Base-by-base conservation (phyloP, 306 rosid genomes). In the Lupinus albus region DNA sequence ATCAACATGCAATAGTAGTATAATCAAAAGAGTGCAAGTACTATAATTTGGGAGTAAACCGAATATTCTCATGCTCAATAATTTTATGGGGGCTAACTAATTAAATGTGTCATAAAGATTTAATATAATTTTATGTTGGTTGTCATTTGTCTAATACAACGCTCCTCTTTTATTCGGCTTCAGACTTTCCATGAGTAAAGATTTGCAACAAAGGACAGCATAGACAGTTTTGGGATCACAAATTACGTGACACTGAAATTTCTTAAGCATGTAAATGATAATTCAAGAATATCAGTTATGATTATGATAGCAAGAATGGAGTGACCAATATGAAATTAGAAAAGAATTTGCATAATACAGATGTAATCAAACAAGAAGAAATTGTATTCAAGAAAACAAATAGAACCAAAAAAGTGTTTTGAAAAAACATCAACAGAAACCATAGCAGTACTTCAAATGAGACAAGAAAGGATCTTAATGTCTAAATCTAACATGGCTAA, bases 401-500 rank as follows among this genome's bases (percentile, higher is more conserved):
- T 45, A 11, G 58, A 52, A 61, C 32, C 7, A n/a, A 46, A 76
- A 28, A 30, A 25, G 6, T 11, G 33, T 48, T 66, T 35, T 49
- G 20, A 25, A 39, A 35, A 58, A 61, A 58, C 50, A 70, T 55
- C 63, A 21, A 52, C 48, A 46, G 57, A 64, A 64, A 54, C 42
- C 68, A 56, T 56, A 62, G 46, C 49, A 62, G 36, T 50, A 13
- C 71, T 61, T 64, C 70, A 73, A 70, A 77, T 46, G 61, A 76
- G 76, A 60, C 71, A 5, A 39, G 3, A 69, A 72, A 20, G 49
- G 70, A 65, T 74, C 64, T 52, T 58, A 51, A 38, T 71, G 73
- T 70, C 62, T 20, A 70, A 54, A 65, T 36, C 36, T 15, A 69
- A 51, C 41, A 58, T 11, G 47, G 17, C 70, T 36, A 69, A 73